Conservation (phyloP, 108 stramenopile genomes). For the Conticribra weissflogii region DNA sequence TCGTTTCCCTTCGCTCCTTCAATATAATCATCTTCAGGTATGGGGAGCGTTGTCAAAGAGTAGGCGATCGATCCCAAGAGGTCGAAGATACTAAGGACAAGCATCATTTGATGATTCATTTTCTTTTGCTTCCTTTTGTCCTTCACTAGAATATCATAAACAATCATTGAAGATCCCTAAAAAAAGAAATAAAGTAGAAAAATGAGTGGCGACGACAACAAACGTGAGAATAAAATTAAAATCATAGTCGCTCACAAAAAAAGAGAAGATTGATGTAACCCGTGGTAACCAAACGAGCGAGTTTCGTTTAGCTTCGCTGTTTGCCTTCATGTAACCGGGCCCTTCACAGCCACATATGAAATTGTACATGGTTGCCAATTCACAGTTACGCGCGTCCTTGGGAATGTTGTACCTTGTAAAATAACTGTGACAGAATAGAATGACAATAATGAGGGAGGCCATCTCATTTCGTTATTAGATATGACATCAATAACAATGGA, state of each 20-base stretch:
- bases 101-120: conserved; percentile 18
- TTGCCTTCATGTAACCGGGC: conserved; percentile 19
- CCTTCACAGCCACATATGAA: conserved; percentile 34
- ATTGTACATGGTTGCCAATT: conserved; percentile 20
- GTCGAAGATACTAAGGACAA: conserved; percentile 6
- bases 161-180: conserved; percentile 17
- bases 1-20: conserved; percentile 32
- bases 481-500: too few relatives aligned
- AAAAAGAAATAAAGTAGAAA: background rate
- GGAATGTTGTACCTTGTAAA: background rate
- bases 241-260: conserved; percentile 1
- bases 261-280: conserved; percentile 14
- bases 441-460: too few relatives aligned
- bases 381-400: conserved; percentile 3
- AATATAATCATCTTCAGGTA: conserved; percentile 15
- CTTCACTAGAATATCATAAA: conserved; percentile 5
- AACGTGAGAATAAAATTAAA: background rate
- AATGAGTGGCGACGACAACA: background rate
- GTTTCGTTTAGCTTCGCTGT: conserved; percentile 5
- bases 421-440: too few relatives aligned
- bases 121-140: background rate
- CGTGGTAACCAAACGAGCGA: conserved; percentile 27
- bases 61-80: conserved; percentile 14
- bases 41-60: conserved; percentile 27
- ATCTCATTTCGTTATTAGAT: too few relatives aligned